Evolutionary conservation across 257 asterid genomes (phyloP).

Genomic region (Agastache rugosa): DNA sequence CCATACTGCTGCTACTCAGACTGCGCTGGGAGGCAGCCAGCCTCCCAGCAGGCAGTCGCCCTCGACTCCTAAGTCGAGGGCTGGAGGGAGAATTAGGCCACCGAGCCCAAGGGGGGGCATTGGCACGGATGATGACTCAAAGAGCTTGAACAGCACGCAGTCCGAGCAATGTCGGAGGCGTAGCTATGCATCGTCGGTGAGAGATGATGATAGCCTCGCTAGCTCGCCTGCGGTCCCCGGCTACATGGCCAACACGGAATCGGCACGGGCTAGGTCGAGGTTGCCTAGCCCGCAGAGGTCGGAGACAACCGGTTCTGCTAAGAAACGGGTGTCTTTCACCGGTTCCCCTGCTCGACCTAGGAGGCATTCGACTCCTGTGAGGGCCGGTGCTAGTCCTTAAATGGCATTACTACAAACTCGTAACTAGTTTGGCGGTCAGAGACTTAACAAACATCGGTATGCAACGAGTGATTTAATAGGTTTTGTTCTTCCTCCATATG

Average conservation of each 20-base stretch:
- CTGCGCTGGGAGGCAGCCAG: slow-evolving; percentile 38
- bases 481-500: neutral
- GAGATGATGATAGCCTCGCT: slow-evolving; percentile 75
- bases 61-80: slow-evolving; percentile 59
- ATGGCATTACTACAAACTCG: neutral
- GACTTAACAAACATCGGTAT: neutral
- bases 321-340: slow-evolving; percentile 65
- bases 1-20: slow-evolving; percentile 37
- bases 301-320: slow-evolving; percentile 48
- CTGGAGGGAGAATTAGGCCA: slow-evolving; percentile 42
- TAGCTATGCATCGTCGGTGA: slow-evolving; percentile 60
- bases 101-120: slow-evolving; percentile 41
- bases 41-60: slow-evolving; percentile 60
- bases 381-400: slow-evolving; percentile 18
- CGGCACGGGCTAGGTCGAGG: slow-evolving; percentile 67
- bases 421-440: neutral
- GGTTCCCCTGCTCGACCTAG: slow-evolving; percentile 48
- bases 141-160: slow-evolving; percentile 63
- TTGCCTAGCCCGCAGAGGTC: slow-evolving; percentile 51
- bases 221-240: slow-evolving; percentile 68
- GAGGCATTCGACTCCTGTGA: neutral
- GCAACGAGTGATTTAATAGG: neutral
- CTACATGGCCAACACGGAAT: slow-evolving; percentile 71
- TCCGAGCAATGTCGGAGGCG: slow-evolving; percentile 64
- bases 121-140: slow-evolving; percentile 62